Evolutionary conservation across 495 filamentous ascomycete species (phyloP).

Genomic region (Penicillium simplicissimum): DNA sequence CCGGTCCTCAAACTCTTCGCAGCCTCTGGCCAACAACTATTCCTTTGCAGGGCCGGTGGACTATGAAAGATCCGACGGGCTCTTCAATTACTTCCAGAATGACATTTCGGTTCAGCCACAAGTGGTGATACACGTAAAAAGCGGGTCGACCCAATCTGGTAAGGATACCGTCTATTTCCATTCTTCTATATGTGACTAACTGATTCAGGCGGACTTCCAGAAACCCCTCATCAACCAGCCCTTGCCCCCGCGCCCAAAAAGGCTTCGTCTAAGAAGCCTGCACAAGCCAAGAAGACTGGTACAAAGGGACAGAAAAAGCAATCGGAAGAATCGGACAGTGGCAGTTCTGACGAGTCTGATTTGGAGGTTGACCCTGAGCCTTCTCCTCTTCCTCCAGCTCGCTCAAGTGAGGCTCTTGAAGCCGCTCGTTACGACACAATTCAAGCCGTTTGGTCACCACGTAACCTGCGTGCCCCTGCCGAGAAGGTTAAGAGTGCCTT

Average conservation of each 20-base stretch:
- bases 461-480: constrained; percentile 42
- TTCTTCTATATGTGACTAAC: not conserved
- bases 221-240: constrained; percentile 9
- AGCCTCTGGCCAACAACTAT: constrained; percentile 17
- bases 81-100: constrained; percentile 37
- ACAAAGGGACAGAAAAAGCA: constrained; percentile 28
- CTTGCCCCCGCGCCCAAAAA: constrained; percentile 12
- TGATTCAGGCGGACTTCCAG: not conserved
- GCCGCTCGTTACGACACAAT: constrained; percentile 63
- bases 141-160: not conserved
- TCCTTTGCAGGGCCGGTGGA: constrained; percentile 34
- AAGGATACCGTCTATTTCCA: not conserved
- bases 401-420: constrained; percentile 53
- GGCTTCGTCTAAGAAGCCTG: constrained; percentile 16
- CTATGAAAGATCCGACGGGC: constrained; percentile 22
- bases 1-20: constrained; percentile 21
- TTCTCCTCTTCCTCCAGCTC: constrained; percentile 52
- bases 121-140: not conserved
- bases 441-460: constrained; percentile 65
- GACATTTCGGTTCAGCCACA: constrained; percentile 29
- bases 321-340: constrained; percentile 46
- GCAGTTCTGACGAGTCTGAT: constrained; percentile 50
- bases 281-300: constrained; percentile 30
- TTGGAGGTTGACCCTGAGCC: constrained; percentile 51
- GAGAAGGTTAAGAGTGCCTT: constrained; percentile 55